Percentiles rank a stretch among this genome's conserved stretches.
Conservation (phyloP, 495 filamentous ascomycete species). For the Penicillium herquei region DNA sequence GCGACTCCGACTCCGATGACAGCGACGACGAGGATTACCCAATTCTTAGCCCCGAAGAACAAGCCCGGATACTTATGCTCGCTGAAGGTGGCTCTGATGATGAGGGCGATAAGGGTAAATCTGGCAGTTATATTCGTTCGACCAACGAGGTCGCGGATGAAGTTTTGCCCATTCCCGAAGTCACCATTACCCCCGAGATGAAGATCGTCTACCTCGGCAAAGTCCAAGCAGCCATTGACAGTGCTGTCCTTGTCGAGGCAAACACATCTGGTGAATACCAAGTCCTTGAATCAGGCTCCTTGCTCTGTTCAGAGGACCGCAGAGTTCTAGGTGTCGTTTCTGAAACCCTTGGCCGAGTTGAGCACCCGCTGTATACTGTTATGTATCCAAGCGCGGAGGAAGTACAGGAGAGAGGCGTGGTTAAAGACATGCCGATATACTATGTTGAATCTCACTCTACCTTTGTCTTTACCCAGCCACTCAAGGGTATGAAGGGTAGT, state of each 20-base stretch:
- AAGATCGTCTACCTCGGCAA: conserved; percentile 69
- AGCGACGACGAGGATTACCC: conserved; percentile 72
- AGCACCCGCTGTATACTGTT: conserved; percentile 78
- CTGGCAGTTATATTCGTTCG: conserved; percentile 55
- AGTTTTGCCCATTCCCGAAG: conserved; percentile 67
- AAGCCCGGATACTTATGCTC: conserved; percentile 76
- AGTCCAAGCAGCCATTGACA: conserved; percentile 72
- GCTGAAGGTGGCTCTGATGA: conserved; percentile 70
- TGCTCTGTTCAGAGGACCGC: conserved; percentile 77
- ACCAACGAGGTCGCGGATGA: conserved; percentile 72
- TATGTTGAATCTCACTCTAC: conserved; percentile 73
- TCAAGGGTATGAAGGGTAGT: conserved; percentile 75
- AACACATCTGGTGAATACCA: conserved; percentile 74
- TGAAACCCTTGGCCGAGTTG: conserved; percentile 79
- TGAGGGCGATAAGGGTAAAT: conserved; percentile 55
- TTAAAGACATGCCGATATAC: conserved; percentile 64
- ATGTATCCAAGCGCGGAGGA: conserved; percentile 65
- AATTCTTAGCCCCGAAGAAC: conserved; percentile 72
- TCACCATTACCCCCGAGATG: conserved; percentile 72
- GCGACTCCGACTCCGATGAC: conserved; percentile 54
- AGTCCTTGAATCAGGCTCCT: conserved; percentile 77
- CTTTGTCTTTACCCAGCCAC: conserved; percentile 78
- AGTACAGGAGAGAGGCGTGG: conserved; percentile 62
- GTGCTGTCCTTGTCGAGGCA: conserved; percentile 74
- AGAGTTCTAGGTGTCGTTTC: conserved; percentile 72